Evolutionary conservation across 192 early-diverging fungal species (phyloP).

Genomic region (Linnemannia zychae): DNA sequence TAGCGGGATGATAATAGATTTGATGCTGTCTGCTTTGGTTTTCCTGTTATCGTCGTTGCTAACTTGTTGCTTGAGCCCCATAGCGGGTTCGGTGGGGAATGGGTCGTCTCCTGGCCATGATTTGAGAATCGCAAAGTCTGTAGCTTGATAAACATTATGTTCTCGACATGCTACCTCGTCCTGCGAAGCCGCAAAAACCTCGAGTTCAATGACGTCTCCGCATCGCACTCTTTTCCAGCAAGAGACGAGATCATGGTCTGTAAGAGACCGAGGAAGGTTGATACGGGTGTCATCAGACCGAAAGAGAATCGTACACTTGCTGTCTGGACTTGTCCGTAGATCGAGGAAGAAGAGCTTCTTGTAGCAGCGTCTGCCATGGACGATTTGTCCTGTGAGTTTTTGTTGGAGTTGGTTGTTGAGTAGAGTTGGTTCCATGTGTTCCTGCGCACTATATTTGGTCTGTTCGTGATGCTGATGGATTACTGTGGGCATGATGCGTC

Average conservation of each 20-base stretch:
- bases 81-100: constrained; percentile 41
- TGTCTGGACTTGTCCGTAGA: constrained; percentile 23
- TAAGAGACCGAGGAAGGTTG: constrained; percentile 3
- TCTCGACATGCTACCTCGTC: constrained; percentile 30
- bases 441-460: neutral
- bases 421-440: neutral
- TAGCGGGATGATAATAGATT: neutral
- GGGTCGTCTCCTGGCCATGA: constrained; percentile 36
- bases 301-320: constrained; percentile 57
- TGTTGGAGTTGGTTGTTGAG: neutral
- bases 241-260: constrained; percentile 17
- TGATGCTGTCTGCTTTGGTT: neutral
- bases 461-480: neutral
- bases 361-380: constrained; percentile 49
- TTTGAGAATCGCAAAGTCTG: constrained; percentile 28
- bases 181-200: constrained; percentile 27
- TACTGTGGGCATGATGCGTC: neutral
- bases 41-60: neutral
- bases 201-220: constrained; percentile 25
- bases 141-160: constrained; percentile 39
- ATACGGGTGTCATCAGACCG: constrained; percentile 58
- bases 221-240: constrained; percentile 39
- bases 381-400: constrained; percentile 40
- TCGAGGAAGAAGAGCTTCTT: constrained; percentile 50
- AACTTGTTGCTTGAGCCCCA: constrained; percentile 26